These are phyloP conservation scores for Dactylellina sp. DNA, from an alignment of 2,329 filamentous ascomycete species.

Conservation along the genomic window DNA sequence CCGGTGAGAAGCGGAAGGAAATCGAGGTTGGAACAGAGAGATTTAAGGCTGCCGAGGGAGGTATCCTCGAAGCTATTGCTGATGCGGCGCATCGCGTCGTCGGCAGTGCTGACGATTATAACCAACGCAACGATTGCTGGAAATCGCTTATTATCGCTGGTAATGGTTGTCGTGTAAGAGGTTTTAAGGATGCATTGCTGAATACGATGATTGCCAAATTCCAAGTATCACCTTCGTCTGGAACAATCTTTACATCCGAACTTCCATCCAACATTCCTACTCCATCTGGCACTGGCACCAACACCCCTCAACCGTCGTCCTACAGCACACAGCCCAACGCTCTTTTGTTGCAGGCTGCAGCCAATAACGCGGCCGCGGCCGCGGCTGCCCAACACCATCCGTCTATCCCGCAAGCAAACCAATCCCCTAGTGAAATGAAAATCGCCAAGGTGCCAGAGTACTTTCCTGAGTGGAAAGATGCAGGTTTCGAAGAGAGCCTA, in stretches of 20 bases:
- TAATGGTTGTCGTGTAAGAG: constrained; percentile 79
- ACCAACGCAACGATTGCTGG: constrained; percentile 88
- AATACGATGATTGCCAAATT: constrained; percentile 83
- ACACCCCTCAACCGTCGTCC: constrained; percentile 79
- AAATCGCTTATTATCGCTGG: constrained; percentile 91
- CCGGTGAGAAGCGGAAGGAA: constrained; percentile 70
- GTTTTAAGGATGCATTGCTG: constrained; percentile 89
- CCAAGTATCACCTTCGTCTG: constrained; percentile 88
- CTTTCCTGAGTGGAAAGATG: constrained; percentile 89
- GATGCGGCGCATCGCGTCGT: constrained; percentile 85
- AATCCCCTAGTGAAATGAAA: constrained; percentile 87
- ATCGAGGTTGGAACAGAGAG: constrained; percentile 82
- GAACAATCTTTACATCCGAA: constrained; percentile 97
- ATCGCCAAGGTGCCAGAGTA: constrained; percentile 82
- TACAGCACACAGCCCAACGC: constrained; percentile 79
- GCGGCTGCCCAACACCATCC: constrained; percentile 63
- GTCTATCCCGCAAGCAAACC: constrained; percentile 71
- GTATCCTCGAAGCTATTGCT: constrained; percentile 84
- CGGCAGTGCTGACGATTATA: constrained; percentile 83
- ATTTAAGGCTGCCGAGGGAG: constrained; percentile 76
- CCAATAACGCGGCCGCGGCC: constrained; percentile 70
- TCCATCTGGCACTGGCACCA: constrained; percentile 86
- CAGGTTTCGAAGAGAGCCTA: constrained; percentile 80
- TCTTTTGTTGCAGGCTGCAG: constrained; percentile 89
- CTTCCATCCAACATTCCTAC: constrained; percentile 93